Conservation (phyloP, 805 yeast species). For the Allodekkera sacchari region DNA sequence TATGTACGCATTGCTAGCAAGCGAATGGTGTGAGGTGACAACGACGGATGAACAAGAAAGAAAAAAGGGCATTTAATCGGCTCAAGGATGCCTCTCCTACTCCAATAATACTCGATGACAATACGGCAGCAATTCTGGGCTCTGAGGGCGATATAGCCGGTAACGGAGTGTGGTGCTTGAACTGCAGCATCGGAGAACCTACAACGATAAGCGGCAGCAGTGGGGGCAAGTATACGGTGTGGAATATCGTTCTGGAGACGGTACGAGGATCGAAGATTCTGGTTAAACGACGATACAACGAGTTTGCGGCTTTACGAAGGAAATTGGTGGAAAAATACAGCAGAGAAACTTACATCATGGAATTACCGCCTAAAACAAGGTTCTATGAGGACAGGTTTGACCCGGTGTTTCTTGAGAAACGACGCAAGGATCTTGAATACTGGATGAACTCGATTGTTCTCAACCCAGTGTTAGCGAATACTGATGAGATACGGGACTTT, state of each 20-base stretch:
- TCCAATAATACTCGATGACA: slow-evolving; percentile 32
- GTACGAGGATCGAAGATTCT: slow-evolving; percentile 30
- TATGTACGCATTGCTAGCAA: no score
- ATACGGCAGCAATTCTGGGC: slow-evolving; percentile 8
- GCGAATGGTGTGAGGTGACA: no score
- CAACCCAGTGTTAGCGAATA: slow-evolving; percentile 36
- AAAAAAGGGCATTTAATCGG: no score
- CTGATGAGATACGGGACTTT: slow-evolving; percentile 32
- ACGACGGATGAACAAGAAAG: no score
- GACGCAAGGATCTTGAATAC: slow-evolving; percentile 52
- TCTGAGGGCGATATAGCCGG: slow-evolving; percentile 4
- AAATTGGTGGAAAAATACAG: slow-evolving; percentile 31
- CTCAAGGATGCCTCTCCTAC: slow-evolving; percentile 29
- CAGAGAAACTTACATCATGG: slow-evolving; percentile 31
- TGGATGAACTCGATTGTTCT: slow-evolving; percentile 47
- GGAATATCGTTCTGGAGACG: slow-evolving; percentile 22
- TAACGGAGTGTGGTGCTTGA: slow-evolving; percentile 20
- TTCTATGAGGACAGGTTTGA: slow-evolving; percentile 19
- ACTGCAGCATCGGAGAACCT: slow-evolving; percentile 26
- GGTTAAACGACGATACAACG: slow-evolving; percentile 56
- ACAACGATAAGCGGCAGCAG: slow-evolving; percentile 19
- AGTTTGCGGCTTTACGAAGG: slow-evolving; percentile 43
- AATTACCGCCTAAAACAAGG: slow-evolving; percentile 41
- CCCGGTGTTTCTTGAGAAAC: slow-evolving; percentile 38
- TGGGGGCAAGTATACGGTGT: slow-evolving; percentile 21